These are phyloP conservation scores for Yamadazyma kanchanaburiensis DNA, from an alignment of 1,139 yeast species.

Conservation along the genomic window DNA sequence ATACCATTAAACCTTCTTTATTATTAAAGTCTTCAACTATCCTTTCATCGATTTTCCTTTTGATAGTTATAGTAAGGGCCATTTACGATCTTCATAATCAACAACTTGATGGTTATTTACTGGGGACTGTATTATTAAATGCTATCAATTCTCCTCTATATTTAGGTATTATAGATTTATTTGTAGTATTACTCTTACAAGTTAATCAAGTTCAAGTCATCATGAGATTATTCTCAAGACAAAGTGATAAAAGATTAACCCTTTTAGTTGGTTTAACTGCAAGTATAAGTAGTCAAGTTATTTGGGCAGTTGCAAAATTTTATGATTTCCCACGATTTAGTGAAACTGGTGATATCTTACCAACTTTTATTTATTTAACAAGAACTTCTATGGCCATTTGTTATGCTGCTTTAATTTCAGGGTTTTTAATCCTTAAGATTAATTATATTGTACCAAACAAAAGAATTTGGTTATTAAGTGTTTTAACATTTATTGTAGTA, in stretches of 20 bases:
- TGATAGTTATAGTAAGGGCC: conserved; percentile 47
- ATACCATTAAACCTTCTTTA: conserved; percentile 51
- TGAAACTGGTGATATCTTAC: conserved; percentile 58
- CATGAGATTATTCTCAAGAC: conserved; percentile 69
- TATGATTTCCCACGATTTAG: conserved; percentile 28
- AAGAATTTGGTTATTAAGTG: conserved; percentile 52
- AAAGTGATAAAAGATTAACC: conserved; percentile 65
- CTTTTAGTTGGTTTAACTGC: conserved; percentile 60
- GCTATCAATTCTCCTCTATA: conserved; percentile 45
- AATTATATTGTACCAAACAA: conserved; percentile 50
- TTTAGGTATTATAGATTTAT: conserved; percentile 59
- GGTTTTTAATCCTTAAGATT: conserved; percentile 55
- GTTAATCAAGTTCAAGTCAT: conserved; percentile 75
- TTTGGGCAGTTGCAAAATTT: conserved; percentile 69
- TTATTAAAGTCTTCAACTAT: conserved; percentile 44
- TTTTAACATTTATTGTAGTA: conserved; percentile 57
- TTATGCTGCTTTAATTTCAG: conserved; percentile 65
- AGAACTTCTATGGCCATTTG: conserved; percentile 72
- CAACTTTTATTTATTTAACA: conserved; percentile 76
- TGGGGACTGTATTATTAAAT: conserved; percentile 48
- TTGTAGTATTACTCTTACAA: conserved; percentile 60
- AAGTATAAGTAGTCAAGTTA: conserved; percentile 55
- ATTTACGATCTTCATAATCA: conserved; percentile 45
- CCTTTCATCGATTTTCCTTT: conserved; percentile 52
- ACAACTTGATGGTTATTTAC: conserved; percentile 53